Evolutionary conservation across 306 rosid species (phyloP).

Genomic region (Casuarina glauca): DNA sequence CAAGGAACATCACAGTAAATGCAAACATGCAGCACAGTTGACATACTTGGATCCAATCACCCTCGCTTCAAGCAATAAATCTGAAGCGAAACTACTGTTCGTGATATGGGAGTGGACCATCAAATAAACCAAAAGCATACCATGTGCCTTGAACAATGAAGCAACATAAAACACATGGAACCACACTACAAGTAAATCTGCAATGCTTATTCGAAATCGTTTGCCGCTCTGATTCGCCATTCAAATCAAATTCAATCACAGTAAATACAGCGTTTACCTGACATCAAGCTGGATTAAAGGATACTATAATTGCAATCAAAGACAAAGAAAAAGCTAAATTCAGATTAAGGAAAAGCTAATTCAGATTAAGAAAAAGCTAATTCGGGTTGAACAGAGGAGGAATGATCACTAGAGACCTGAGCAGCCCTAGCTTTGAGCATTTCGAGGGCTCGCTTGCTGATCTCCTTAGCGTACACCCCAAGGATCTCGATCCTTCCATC

Average conservation of each 20-base stretch:
- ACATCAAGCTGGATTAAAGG: too few species aligned
- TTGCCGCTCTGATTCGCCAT: too few species aligned
- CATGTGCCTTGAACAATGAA: not conserved
- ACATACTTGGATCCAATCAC: not conserved
- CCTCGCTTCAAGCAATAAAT: not conserved
- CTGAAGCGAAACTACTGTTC: not conserved
- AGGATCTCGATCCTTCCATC: not conserved
- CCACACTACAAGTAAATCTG: too few species aligned
- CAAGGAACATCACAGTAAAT: not conserved
- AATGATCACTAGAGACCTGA: not conserved
- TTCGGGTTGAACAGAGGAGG: not conserved
- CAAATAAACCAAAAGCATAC: not conserved
- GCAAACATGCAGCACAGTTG: not conserved
- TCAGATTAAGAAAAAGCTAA: too few species aligned
- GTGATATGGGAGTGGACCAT: not conserved
- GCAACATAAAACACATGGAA: too few species aligned
- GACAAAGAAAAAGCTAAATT: too few species aligned
- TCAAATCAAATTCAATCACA: too few species aligned
- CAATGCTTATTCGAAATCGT: too few species aligned
- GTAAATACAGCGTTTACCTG: too few species aligned
- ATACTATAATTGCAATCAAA: too few species aligned
- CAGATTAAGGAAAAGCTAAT: too few species aligned
- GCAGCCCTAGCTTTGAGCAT: constrained; percentile 1
- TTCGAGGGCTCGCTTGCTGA: constrained; percentile 1
- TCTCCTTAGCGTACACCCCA: constrained; percentile 3